Percentiles rank a stretch among this genome's conserved stretches.
phyloP scores from a whole-genome alignment of 1,284 basidiomycete genomes.

The Rhodotorula sp. region DNA sequence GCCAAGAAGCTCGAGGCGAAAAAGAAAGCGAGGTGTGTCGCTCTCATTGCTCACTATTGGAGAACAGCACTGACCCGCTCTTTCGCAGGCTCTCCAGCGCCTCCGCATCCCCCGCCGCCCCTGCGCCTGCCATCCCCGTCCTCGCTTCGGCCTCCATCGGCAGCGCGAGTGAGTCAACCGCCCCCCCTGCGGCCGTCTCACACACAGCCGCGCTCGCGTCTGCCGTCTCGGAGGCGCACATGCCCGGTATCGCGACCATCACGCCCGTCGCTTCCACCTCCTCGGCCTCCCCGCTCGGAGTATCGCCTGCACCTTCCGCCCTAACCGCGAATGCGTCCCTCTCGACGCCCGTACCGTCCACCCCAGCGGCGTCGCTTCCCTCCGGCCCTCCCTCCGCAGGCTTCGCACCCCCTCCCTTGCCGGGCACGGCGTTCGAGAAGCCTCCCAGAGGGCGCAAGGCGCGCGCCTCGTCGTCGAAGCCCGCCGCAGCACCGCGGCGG shows the following conservation, averaged over 20 bases:
- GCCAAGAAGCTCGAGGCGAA: constrained; percentile 4
- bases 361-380: not conserved
- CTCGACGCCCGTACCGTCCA: not conserved
- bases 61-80: too few relatives aligned
- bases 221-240: too few relatives aligned
- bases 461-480: not conserved
- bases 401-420: constrained; percentile 5
- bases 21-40: not conserved
- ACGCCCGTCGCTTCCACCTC: not conserved
- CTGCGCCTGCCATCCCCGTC: too few relatives aligned
- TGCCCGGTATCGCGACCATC: not conserved
- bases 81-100: not conserved
- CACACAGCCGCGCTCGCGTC: not conserved
- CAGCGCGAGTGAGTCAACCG: too few relatives aligned
- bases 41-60: not conserved
- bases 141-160: too few relatives aligned
- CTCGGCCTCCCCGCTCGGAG: not conserved
- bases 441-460: constrained; percentile 4
- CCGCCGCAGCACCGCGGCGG: not conserved
- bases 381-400: constrained; percentile 6
- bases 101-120: not conserved
- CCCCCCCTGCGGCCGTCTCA: too few relatives aligned
- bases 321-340: not conserved
- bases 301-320: not conserved
- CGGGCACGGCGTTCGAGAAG: constrained; percentile 3